A percentile compares a stretch with the other conserved stretches of the same genome.
Evolutionary conservation across 177 flowering plant genomes (phyloP).

Genomic region (Vitis hybrid): DNA sequence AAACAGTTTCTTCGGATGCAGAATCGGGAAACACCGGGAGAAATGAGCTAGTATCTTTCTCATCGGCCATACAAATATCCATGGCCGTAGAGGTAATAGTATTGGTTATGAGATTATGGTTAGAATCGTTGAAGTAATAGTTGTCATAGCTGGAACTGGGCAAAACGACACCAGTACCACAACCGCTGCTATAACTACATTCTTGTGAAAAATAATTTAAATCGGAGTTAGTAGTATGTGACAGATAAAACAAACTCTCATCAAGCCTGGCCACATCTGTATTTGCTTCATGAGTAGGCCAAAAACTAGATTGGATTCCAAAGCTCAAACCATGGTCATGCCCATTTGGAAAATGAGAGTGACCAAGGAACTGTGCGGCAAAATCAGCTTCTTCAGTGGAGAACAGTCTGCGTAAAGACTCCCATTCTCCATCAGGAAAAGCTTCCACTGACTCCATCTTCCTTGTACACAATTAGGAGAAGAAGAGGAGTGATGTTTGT

Average conservation of each 20-base stretch:
- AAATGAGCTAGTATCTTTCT: slow-evolving; percentile 5
- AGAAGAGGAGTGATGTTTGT: not conserved
- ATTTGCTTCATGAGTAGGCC: slow-evolving; percentile 12
- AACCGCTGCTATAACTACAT: slow-evolving; percentile 15
- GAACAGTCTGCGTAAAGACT: slow-evolving; percentile 38
- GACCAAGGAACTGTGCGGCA: slow-evolving; percentile 13
- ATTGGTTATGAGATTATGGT: slow-evolving; percentile 4
- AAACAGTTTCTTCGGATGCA: slow-evolving; percentile 11
- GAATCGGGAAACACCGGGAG: slow-evolving; percentile 18
- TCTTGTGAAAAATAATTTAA: slow-evolving; percentile 23
- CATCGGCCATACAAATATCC: slow-evolving; percentile 13
- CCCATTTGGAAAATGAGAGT: slow-evolving; percentile 5
- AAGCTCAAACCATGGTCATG: slow-evolving; percentile 9
- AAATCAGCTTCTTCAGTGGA: slow-evolving; percentile 28
- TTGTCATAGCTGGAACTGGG: slow-evolving; percentile 17
- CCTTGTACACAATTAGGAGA: not conserved
- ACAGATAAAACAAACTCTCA: slow-evolving; percentile 16
- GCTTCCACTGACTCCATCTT: slow-evolving; percentile 52
- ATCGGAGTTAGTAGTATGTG: slow-evolving; percentile 14
- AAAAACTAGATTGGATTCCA: slow-evolving; percentile 9
- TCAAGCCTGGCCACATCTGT: not conserved
- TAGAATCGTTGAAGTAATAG: slow-evolving; percentile 7
- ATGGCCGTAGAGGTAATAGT: slow-evolving; percentile 9
- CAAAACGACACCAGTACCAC: slow-evolving; percentile 11
- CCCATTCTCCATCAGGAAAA: slow-evolving; percentile 58